Percentiles rank a stretch among this genome's conserved stretches.
Conservation (phyloP, 139 green algal species). For the Zygnema circumcarinatum region DNA sequence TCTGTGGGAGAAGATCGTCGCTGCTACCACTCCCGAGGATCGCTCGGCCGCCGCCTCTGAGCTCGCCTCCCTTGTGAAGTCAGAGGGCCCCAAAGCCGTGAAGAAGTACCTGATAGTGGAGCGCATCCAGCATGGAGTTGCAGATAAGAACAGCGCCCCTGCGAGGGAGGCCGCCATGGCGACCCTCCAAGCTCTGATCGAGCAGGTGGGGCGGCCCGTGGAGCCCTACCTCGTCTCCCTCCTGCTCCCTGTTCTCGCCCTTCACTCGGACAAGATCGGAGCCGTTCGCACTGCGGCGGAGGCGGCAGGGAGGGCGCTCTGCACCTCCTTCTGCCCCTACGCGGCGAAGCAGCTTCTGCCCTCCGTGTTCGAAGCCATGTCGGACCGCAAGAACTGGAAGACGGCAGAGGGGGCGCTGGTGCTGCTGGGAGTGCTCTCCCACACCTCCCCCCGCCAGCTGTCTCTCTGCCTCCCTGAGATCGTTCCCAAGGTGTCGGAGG, state of each 20-base stretch:
- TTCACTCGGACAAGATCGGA: slow-evolving; percentile 32
- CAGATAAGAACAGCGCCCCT: background rate
- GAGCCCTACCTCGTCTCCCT: slow-evolving; percentile 47
- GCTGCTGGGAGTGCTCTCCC: slow-evolving; percentile 23
- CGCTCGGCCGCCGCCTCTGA: slow-evolving; percentile 1
- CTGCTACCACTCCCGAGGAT: background rate
- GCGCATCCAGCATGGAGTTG: slow-evolving; percentile 1
- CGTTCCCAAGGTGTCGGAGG: slow-evolving; percentile 37
- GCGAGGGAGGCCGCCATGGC: slow-evolving; percentile 31
- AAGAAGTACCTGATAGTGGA: slow-evolving; percentile 32
- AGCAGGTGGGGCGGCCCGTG: slow-evolving; percentile 1
- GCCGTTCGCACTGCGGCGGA: slow-evolving; percentile 22
- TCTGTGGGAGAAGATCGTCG: slow-evolving; percentile 25
- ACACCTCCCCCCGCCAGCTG: slow-evolving; percentile 30
- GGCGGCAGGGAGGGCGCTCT: slow-evolving; percentile 5
- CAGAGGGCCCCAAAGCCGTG: background rate
- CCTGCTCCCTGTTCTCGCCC: slow-evolving; percentile 6
- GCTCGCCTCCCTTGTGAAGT: slow-evolving; percentile 20
- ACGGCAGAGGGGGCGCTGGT: slow-evolving; percentile 5
- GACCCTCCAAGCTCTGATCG: background rate
- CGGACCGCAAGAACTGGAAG: slow-evolving; percentile 36
- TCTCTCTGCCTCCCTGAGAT: slow-evolving; percentile 40
- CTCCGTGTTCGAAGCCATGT: slow-evolving; percentile 14
- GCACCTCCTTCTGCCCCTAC: slow-evolving; percentile 5
- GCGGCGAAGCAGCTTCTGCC: slow-evolving; percentile 39